Evolutionary conservation across 139 green algal genomes (phyloP).

Genomic region (Chlamydomonas schloesseri): DNA sequence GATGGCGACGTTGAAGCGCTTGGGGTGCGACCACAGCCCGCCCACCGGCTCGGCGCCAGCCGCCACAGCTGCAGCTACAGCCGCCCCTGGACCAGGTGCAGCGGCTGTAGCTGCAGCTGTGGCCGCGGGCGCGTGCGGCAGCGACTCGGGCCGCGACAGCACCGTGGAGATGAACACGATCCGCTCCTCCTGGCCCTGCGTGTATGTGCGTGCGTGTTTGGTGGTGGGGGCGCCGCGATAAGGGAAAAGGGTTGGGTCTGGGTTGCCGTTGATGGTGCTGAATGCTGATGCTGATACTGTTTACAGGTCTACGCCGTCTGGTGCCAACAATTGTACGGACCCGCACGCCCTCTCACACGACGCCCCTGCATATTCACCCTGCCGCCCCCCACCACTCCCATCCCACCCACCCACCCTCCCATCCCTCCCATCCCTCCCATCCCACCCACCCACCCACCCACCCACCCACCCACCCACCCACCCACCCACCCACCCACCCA

Average conservation of each 20-base stretch:
- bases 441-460: no score
- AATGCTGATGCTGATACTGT: no score
- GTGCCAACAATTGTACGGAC: no score
- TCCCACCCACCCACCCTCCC: no score
- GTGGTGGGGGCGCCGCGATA: background rate
- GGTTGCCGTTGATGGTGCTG: background rate
- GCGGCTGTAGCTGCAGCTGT: background rate
- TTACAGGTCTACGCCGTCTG: no score
- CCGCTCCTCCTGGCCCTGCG: conserved; percentile 81
- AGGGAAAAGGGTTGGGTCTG: background rate
- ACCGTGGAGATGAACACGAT: conserved; percentile 90
- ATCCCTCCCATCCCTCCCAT: no score
- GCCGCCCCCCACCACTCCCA: no score
- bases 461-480: no score
- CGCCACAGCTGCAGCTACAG: no score
- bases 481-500: no score
- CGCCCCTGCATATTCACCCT: no score
- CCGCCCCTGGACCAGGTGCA: background rate
- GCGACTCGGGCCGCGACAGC: conserved; percentile 53
- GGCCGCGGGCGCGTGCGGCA: background rate
- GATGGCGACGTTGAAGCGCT: conserved; percentile 92
- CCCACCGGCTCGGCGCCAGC: background rate
- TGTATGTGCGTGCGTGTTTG: background rate
- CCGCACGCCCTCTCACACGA: no score
- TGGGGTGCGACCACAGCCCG: conserved; percentile 80